Evolutionary conservation across 495 filamentous ascomycete species (phyloP), one percentile per base, ranked within the genome.

Genomic region (Podospora didyma): DNA sequence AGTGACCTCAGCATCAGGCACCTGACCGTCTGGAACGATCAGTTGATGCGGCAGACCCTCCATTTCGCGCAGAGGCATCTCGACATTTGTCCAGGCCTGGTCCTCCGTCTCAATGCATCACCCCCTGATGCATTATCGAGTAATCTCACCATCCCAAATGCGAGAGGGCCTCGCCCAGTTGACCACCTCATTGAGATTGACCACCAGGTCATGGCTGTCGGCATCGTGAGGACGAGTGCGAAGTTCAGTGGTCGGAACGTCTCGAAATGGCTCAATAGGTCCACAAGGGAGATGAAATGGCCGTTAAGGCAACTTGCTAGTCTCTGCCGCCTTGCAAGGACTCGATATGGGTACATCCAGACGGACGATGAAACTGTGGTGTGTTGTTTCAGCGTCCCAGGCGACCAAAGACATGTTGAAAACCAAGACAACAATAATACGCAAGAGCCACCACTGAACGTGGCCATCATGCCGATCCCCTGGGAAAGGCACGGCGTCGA

Each of bases 331-430:
- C n/a, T 34, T 20, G 51, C 47, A 2, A 22, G 39, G 11, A 60
- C 52, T 31, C 31, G 28, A 16, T 60, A 55, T 14, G 57, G 57
- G 23, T 60, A 60, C 57, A 51, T 60, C 23, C 52, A 51, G 23
- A 60, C 57, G n/a, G 35, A 60, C 35, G 52, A 50, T 20, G 51
- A 60, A 6, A 7, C 55, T 1, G 28, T 39, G 6, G 57, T 47
- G 52, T 60, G 46, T 37, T 52, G 45, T 34, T 60, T 55, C 21
- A 51, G 44, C n/a, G n/a, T n/a, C n/a, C n/a, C n/a, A n/a, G n/a
- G n/a, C n/a, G n/a, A n/a, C n/a, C n/a, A n/a, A n/a, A n/a, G n/a
- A n/a, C n/a, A n/a, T n/a, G n/a, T n/a, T n/a, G n/a, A n/a, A n/a
- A n/a, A n/a, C n/a, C n/a, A n/a, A 31, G 26, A 31, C 3, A 31